phyloP scores from a whole-genome alignment of 176 grass and related monocot genomes.

The Zoysia pacifica region DNA sequence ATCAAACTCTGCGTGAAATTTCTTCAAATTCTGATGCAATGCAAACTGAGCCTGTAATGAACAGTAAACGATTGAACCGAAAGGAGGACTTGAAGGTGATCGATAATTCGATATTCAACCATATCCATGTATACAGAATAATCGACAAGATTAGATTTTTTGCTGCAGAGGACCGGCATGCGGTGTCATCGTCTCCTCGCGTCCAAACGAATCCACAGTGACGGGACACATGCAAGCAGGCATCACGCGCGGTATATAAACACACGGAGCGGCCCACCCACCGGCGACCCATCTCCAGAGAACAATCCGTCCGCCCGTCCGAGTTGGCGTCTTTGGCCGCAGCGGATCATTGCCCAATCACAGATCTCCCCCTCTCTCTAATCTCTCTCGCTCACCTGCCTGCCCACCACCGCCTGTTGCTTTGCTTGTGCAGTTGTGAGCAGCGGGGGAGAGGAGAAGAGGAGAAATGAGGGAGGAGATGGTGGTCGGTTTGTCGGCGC shows the following conservation, averaged over 20 bases:
- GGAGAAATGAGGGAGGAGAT: conserved; percentile 61
- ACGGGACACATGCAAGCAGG: not conserved
- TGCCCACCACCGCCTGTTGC: not conserved
- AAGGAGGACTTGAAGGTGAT: not conserved
- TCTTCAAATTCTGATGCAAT: not conserved
- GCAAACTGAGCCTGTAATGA: not conserved
- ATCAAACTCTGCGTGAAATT: not conserved
- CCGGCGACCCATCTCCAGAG: too few species aligned
- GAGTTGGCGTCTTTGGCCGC: conserved; percentile 37
- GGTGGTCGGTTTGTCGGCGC: conserved; percentile 50
- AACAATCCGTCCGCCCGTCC: conserved; percentile 3
- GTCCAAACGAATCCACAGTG: conserved; percentile 37
- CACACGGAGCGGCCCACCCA: not conserved
- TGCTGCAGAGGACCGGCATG: conserved; percentile 5
- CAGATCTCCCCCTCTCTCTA: conserved; percentile 43
- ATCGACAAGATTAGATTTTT: not conserved
- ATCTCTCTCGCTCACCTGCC: conserved; percentile 6
- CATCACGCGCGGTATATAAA: conserved; percentile 43
- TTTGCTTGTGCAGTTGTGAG: not conserved
- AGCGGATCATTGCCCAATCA: conserved; percentile 53
- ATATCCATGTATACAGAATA: not conserved
- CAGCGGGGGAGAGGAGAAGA: conserved; percentile 17
- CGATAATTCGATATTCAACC: not conserved
- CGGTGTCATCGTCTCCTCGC: conserved; percentile 7
- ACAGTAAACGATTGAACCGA: not conserved